Base-by-base conservation (phyloP, 768 basidiomycete species). In the Leccinum subgranulosum region DNA sequence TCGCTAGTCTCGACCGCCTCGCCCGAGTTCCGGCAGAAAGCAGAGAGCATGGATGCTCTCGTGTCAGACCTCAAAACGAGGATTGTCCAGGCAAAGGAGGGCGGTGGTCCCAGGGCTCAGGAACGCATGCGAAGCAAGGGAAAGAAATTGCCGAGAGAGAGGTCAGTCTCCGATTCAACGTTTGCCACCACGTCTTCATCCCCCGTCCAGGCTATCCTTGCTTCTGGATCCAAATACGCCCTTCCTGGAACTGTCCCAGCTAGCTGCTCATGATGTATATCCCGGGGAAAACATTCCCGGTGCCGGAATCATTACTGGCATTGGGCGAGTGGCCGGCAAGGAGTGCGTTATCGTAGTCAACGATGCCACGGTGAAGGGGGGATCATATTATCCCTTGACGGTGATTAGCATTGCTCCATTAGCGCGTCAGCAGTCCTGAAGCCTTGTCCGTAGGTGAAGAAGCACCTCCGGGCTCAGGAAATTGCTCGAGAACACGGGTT, bases 311-410 rank as follows among this genome's bases (percentile, higher is more conserved):
- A 90, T 98, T 59, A 93, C 94, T 3, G 94, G 94, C 21, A 81
- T 88, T 58, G 88, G 88, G 3, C 77, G 90, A 29, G 84, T 94
- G 39, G 81, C 86, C 23, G 92, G 92, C 1, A 77, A 82, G 57
- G 91, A 95, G 72, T 94, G 92, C 66, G 85, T 97, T 61, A 73
- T 98, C 5, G 86, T 96, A 5, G 89, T 92, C n/a, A 98, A 97
- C 71, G 94, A 98, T 68, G 88, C 94, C 31, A 94, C 92, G 7
- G 92, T 94, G 27, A 94, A 94, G 70, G 94, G 94, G 14, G 94
- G 94, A 8, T 90, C 90, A 1, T 96, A 96, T 71, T 92, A 93
- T 67, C 94, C 92, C 21, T 73, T 94, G 51, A 94, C 92, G 15
- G 91, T 85, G 59, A 56, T 78, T 34, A 15, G 23, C 4, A n/a